Evolutionary conservation across 805 yeast genomes (phyloP).

Genomic region (Henningerozyma blattae): DNA sequence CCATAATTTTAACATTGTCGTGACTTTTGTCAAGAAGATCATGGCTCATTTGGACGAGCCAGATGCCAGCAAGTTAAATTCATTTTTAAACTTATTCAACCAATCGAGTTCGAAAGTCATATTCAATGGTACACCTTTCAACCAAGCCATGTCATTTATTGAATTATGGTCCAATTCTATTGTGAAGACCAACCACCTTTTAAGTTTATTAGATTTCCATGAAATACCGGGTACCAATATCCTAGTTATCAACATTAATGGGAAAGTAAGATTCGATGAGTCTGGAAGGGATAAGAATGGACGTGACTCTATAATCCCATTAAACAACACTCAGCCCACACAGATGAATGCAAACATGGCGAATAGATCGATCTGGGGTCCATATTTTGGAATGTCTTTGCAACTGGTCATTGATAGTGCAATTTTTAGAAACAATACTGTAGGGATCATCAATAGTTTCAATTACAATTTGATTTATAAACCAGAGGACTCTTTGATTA

Average conservation of each 20-base stretch:
- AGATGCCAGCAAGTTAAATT: slow-evolving; percentile 19
- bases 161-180: slow-evolving; percentile 23
- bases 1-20: no score
- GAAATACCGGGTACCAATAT: slow-evolving; percentile 53
- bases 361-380: slow-evolving; percentile 49
- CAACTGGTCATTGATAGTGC: slow-evolving; percentile 45
- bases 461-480: slow-evolving; percentile 55
- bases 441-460: slow-evolving; percentile 38
- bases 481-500: slow-evolving; percentile 40
- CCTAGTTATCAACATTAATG: slow-evolving; percentile 35
- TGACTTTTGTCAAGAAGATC: slow-evolving; percentile 22
- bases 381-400: slow-evolving; percentile 57
- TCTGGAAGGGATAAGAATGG: slow-evolving; percentile 58
- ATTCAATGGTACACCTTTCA: slow-evolving; percentile 21
- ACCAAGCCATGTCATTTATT: slow-evolving; percentile 19
- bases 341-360: slow-evolving; percentile 9
- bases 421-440: slow-evolving; percentile 24
- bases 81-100: slow-evolving; percentile 18
- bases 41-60: slow-evolving; percentile 25
- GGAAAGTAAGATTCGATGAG: slow-evolving; percentile 66
- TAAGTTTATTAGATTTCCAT: slow-evolving; percentile 57
- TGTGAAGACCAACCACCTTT: slow-evolving; percentile 43
- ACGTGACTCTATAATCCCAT: slow-evolving; percentile 41
- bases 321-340: slow-evolving; percentile 5
- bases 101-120: slow-evolving; percentile 15